Percentiles rank a stretch among this genome's conserved stretches.
Evolutionary conservation across 139 green algal species (phyloP).

Genomic region (Picochlorum sp.): DNA sequence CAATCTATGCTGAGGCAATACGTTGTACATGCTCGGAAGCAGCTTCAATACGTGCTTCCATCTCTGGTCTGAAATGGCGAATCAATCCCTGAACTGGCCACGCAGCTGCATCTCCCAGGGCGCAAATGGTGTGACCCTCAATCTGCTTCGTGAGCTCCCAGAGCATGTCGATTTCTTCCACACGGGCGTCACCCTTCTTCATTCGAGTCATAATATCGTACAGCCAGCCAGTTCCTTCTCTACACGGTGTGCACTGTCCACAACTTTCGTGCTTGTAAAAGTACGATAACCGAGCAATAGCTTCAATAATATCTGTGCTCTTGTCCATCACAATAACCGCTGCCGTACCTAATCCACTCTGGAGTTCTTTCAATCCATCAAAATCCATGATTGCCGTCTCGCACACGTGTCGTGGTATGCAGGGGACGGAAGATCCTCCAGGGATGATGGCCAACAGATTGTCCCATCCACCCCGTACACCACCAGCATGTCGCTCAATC

Average conservation of each 20-base stretch:
- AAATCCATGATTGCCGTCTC: conserved; percentile 68
- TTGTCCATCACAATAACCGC: conserved; percentile 76
- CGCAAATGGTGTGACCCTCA: conserved; percentile 63
- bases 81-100: conserved; percentile 56
- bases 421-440: conserved; percentile 20
- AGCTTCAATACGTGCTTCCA: conserved; percentile 34
- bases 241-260: conserved; percentile 68
- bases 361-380: conserved; percentile 50
- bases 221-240: conserved; percentile 60
- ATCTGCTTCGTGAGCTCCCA: conserved; percentile 66
- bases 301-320: conserved; percentile 58
- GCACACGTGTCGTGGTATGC: conserved; percentile 34
- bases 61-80: conserved; percentile 17
- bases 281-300: conserved; percentile 51
- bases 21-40: conserved; percentile 29
- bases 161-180: conserved; percentile 73
- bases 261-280: conserved; percentile 75
- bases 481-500: conserved; percentile 42
- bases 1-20: conserved; percentile 39
- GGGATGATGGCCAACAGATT: conserved; percentile 28
- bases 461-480: conserved; percentile 26
- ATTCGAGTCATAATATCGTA: conserved; percentile 32
- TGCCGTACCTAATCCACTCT: conserved; percentile 57
- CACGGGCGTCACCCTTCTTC: conserved; percentile 42
- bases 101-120: conserved; percentile 61